Base-by-base conservation (phyloP, 208 protist species). In the Trypanosoma avium region DNA sequence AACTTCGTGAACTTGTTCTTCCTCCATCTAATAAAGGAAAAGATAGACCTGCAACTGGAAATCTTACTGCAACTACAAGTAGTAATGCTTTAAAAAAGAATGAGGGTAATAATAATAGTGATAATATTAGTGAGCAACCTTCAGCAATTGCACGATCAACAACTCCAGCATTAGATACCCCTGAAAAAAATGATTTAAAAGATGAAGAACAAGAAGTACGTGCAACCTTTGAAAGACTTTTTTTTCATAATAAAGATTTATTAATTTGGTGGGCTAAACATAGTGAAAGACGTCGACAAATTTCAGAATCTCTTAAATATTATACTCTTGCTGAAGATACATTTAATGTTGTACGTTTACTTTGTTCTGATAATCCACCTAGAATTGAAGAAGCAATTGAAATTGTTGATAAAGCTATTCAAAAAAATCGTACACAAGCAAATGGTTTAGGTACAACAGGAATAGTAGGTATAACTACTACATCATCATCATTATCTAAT, bases 241-340 rank as follows among this genome's bases (percentile, higher is more conserved):
- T 95, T 61, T 62, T 74, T 15, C 46, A 79, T 33, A 92, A 92
- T 72, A 77, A 72, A 29, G 92, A 97, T 27, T 48, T 97, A 47
- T 59, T 96, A 35, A 62, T 84, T 32, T 98, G 97, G 97, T 97
- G 88, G 88, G 97, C 92, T 3, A 70, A 93, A 56, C 93, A 97
- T 75, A 84, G 74, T 74, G 97, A 99, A 80, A 81, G 90, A 7
- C 84, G 86, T 42, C 76, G 67, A 24, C 84, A 93, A 50, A 74
- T 89, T 49, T 79, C 86, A 24, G 84, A 97, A 54, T 94, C 97
- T n/a, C 68, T 98, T 1, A 69, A 72, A 54, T 98, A 90, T 61
- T 99, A 98, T 77, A 61, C 88, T 53, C 57, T 79, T 53, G 87
- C 88, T 32, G 81, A 93, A 19, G 97, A 98, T 73, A 73, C 82